phyloP scores from a whole-genome alignment of 306 rosid genomes.

The Castanea mollissima region DNA sequence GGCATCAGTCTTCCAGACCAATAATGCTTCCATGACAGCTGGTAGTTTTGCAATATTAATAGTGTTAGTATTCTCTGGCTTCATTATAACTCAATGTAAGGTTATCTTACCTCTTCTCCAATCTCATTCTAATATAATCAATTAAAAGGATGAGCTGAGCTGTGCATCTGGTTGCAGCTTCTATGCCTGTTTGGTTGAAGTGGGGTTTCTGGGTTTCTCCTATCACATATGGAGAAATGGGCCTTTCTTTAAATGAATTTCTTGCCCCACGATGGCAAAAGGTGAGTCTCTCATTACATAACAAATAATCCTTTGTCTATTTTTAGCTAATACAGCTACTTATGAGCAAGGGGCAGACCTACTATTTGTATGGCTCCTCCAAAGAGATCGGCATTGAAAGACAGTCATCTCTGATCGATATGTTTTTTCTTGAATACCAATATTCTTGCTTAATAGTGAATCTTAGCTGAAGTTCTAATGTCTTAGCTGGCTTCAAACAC shows the following conservation, averaged over 20 bases:
- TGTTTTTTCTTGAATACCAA: slow-evolving; percentile 10
- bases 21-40: slow-evolving; percentile 24
- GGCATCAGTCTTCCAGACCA: slow-evolving; percentile 26
- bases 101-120: neutral
- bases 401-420: no score
- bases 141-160: neutral
- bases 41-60: slow-evolving; percentile 16
- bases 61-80: slow-evolving; percentile 30
- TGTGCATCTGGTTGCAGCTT: slow-evolving; percentile 22
- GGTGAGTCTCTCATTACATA: slow-evolving; percentile 13
- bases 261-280: slow-evolving; percentile 30
- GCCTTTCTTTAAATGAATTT: slow-evolving; percentile 31
- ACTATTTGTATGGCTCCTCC: no score
- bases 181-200: slow-evolving; percentile 35
- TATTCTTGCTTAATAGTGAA: neutral
- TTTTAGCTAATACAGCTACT: neutral
- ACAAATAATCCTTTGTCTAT: neutral
- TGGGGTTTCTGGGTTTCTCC: slow-evolving; percentile 41
- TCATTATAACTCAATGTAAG: slow-evolving; percentile 27
- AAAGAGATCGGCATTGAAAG: no score
- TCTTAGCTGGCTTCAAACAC: neutral
- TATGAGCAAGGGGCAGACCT: no score
- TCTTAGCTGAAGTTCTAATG: neutral
- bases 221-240: slow-evolving; percentile 35
- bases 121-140: neutral